Evolutionary conservation across 2,329 filamentous ascomycete genomes (phyloP), one percentile per base, ranked within the genome.

Genomic region (Aspergillaceae sp.): DNA sequence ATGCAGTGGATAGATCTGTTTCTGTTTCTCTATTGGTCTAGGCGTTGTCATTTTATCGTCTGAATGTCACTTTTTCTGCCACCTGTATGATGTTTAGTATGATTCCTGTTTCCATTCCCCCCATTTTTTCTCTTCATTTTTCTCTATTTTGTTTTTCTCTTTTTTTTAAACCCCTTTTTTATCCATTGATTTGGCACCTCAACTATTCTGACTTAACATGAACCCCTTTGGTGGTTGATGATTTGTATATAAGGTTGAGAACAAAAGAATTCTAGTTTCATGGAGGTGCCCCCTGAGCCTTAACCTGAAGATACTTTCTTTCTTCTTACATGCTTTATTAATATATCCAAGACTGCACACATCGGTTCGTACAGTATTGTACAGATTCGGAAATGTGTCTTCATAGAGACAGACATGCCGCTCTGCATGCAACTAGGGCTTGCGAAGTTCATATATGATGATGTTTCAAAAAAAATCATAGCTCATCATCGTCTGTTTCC

Each of bases 401-500:
- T 19, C 19, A 19, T 19, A 19, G 19, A 19, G 19, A 19, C 19
- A 19, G 19, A 19, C 19, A 19, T 19, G 19, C 19, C 2, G 19
- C 19, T 19, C 19, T 19, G 1, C 19, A 19, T 19, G 19, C 19
- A 19, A 19, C 19, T 19, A 19, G 19, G 19, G 19, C 19, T 19
- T 19, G 19, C 11, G 30, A 34, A 33, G n/a, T 19, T 28, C 29
- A 8, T 30, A 42, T n/a, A 6, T 32, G 6, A 6, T 34, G 4
- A 10, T 35, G 19, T 2, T 9, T 34, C 11, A 6, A 32, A n/a
- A 32, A n/a, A 19, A 19, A 19, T 52, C 43, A 70, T 43, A 70
- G 47, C 48, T 72, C 69, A 56, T 72, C 69, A 49, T 71, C 69
- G 47, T 69, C 68, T 7, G 63, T 67, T 43, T 66, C 66, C 19